Percentiles rank a stretch among this genome's conserved stretches.
Evolutionary conservation across 2,329 filamentous ascomycete species (phyloP).

Genomic region (Talaromyces sp.): DNA sequence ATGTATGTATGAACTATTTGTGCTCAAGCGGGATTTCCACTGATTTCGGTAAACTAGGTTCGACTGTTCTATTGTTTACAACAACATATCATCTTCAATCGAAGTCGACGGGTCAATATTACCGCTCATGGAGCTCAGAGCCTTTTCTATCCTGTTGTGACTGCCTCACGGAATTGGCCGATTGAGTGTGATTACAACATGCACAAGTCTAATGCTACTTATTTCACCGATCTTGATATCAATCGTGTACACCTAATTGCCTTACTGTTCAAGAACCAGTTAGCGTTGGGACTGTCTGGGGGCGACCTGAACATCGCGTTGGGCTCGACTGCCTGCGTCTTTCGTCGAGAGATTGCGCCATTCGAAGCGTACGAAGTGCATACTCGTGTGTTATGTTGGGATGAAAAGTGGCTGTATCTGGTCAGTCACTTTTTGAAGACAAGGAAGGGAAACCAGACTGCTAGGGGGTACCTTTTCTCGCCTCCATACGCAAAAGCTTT

Average conservation of each 20-base stretch:
- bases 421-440: slow-evolving; percentile 60
- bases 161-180: slow-evolving; percentile 31
- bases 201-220: slow-evolving; percentile 78
- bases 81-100: background rate
- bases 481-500: background rate
- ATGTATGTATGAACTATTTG: slow-evolving; percentile 2
- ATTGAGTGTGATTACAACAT: slow-evolving; percentile 83
- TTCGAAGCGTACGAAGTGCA: slow-evolving; percentile 70
- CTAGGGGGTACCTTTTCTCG: slow-evolving; percentile 43
- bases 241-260: slow-evolving; percentile 65
- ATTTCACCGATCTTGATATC: slow-evolving; percentile 82
- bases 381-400: slow-evolving; percentile 67
- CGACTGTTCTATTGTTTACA: background rate
- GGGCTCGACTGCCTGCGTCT: slow-evolving; percentile 69
- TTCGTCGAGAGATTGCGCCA: slow-evolving; percentile 68
- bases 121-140: background rate
- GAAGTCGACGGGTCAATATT: background rate
- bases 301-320: slow-evolving; percentile 61
- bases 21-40: background rate
- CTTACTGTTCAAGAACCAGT: slow-evolving; percentile 8
- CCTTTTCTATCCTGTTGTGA: background rate
- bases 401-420: slow-evolving; percentile 77
- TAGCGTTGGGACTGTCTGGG: slow-evolving; percentile 25
- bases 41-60: background rate
- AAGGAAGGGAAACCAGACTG: background rate